phyloP scores from a whole-genome alignment of 1,284 basidiomycete species.

The Entoloma clypeatum region DNA sequence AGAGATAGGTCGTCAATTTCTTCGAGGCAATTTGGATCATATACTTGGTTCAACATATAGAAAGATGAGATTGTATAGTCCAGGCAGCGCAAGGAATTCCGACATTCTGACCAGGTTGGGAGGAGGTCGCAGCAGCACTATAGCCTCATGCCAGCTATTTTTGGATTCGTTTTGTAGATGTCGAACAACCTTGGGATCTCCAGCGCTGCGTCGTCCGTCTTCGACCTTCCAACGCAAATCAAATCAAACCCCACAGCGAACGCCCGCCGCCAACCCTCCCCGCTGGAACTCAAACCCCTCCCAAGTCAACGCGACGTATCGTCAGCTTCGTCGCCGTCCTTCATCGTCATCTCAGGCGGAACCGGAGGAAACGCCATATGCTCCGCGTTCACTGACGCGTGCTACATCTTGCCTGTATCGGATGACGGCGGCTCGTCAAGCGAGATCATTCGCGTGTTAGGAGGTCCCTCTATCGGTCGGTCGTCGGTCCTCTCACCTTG shows the following conservation, averaged over 20 bases:
- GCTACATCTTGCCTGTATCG: conserved; percentile 78
- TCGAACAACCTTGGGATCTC: conserved; percentile 17
- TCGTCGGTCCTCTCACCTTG: conserved; percentile 6
- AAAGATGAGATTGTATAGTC: conserved; percentile 65
- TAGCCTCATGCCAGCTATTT: not conserved
- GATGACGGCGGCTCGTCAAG: conserved; percentile 85
- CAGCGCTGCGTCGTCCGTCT: conserved; percentile 67
- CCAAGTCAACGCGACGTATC: conserved; percentile 1
- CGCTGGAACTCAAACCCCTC: conserved; percentile 2
- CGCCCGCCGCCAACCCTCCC: conserved; percentile 5
- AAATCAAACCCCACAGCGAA: conserved; percentile 3
- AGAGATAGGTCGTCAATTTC: not conserved
- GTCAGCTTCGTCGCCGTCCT: conserved; percentile 31
- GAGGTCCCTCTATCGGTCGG: conserved; percentile 76
- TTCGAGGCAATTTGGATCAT: not conserved
- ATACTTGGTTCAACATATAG: conserved; percentile 62
- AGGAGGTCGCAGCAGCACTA: not conserved
- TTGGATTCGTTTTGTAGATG: conserved; percentile 9
- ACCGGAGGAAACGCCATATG: conserved; percentile 81
- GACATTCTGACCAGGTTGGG: conserved; percentile 2
- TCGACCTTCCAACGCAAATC: conserved; percentile 59
- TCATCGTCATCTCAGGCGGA: conserved; percentile 75
- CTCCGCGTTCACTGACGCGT: conserved; percentile 65
- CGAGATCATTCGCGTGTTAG: conserved; percentile 80
- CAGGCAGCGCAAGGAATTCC: conserved; percentile 57